Conservation (phyloP, 257 asterid genomes). For the Plantago major region DNA sequence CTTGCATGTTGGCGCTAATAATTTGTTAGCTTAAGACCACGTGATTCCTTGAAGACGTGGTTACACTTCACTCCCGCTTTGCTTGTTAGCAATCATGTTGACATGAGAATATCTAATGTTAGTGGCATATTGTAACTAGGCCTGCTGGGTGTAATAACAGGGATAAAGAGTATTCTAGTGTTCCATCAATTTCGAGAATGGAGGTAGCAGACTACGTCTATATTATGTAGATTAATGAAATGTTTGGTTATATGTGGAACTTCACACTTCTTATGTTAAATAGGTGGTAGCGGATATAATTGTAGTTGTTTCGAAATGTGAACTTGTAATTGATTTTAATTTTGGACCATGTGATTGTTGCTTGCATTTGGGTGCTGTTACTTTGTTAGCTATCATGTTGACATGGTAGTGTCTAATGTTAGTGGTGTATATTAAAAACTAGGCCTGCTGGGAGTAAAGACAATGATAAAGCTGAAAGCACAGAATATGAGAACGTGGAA, state of each 20-base stretch:
- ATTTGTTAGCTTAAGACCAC: background rate
- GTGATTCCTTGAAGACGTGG: too few species aligned
- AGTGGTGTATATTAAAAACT: constrained; percentile 42
- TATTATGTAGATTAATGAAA: too few species aligned
- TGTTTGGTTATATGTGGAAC: background rate
- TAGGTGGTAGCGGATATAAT: background rate
- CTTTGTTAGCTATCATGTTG: constrained; percentile 7
- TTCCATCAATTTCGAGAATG: too few species aligned
- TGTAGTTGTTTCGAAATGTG: too few species aligned
- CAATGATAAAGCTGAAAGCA: constrained; percentile 42
- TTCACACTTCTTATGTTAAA: background rate
- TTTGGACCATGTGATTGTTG: background rate
- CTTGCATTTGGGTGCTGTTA: background rate
- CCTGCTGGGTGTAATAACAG: too few species aligned
- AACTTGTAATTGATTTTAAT: background rate
- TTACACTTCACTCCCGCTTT: too few species aligned
- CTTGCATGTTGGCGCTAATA: background rate
- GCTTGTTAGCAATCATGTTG: too few species aligned
- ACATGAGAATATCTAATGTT: too few species aligned
- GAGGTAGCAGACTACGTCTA: too few species aligned
- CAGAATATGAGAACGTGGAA: constrained; percentile 71
- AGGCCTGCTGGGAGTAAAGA: constrained; percentile 72
- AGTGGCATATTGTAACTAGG: too few species aligned
- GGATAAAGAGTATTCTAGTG: too few species aligned
- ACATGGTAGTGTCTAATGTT: constrained; percentile 26